Evolutionary conservation across 495 filamentous ascomycete genomes (phyloP).

Genomic region (Aspergillus asperescens): DNA sequence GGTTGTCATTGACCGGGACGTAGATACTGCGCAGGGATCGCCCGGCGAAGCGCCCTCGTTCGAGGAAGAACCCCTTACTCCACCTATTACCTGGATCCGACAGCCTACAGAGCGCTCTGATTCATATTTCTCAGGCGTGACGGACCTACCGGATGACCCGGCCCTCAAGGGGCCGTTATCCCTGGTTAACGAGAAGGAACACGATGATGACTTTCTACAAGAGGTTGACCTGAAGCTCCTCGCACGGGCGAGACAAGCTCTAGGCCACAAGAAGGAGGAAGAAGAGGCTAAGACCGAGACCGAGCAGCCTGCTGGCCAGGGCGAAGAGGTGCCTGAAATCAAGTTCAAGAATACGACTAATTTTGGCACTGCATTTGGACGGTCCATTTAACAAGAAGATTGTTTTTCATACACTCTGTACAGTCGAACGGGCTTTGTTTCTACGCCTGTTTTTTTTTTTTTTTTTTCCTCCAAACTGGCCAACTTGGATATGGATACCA

Average conservation of each 20-base stretch:
- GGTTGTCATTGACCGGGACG: conserved; percentile 37
- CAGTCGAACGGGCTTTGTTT: no score
- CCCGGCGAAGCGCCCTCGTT: conserved; percentile 20
- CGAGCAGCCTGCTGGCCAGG: conserved; percentile 18
- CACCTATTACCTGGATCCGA: conserved; percentile 20
- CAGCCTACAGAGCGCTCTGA: conserved; percentile 37
- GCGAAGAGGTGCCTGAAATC: conserved; percentile 50
- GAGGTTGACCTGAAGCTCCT: conserved; percentile 43
- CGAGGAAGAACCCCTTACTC: conserved; percentile 31
- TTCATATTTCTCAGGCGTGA: conserved; percentile 37
- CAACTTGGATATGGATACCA: conserved; percentile 7
- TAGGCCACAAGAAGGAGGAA: conserved; percentile 21
- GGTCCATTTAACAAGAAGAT: conserved; percentile 18
- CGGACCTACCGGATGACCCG: conserved; percentile 38
- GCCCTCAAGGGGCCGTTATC: conserved; percentile 43
- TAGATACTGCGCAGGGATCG: conserved; percentile 26
- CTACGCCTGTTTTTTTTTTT: background rate
- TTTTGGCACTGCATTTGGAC: conserved; percentile 53
- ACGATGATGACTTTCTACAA: conserved; percentile 38
- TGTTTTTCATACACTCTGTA: conserved; percentile 13
- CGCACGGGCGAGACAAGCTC: conserved; percentile 31
- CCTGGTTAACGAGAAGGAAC: conserved; percentile 38
- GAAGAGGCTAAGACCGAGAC: conserved; percentile 27
- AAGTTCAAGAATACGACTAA: conserved; percentile 57
- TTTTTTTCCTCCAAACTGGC: background rate